Base-by-base conservation (phyloP, 768 basidiomycete species). In the Suillus ampliporus region DNA sequence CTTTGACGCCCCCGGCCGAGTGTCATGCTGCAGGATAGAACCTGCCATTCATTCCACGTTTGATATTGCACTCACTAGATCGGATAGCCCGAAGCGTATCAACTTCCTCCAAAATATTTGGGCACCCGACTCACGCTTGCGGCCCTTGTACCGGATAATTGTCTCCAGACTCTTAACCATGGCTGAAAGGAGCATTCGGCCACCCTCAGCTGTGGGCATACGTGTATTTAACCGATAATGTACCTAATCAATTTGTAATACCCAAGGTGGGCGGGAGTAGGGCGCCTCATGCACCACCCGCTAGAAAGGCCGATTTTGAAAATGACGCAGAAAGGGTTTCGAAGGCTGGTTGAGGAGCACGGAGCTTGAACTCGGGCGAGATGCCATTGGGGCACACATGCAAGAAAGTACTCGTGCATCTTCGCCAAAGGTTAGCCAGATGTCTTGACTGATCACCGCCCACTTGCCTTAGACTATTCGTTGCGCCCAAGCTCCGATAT, bases 401-500 rank as follows among this genome's bases (percentile, higher is more conserved):
- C 37, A 38, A 23, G 5, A 26, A 56, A 26, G 54, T 2, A 41
- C 38, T 26, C 23, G 17, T 17, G 15, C 54, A 40, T 37, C 48
- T 26, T 40, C 35, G 21, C 11, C n/a, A 56, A 56, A 54, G 28
- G 23, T 19, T 50, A 41, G 31, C 46, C 15, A 51, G 4, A 2
- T 57, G 11, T 57, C n/a, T 37, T 47, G n/a, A 38, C 26, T 13
- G 56, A 19, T 19, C 10, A 17, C 35, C 17, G 21, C 9, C n/a
- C 8, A 26, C 23, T 19, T 17, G 19, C 43, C 57, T 58, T 56
- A 11, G 11, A 19, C 19, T 41, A 14, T 26, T 13, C 38, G 8
- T 41, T 10, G 38, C 19, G 26, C 38, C 23, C 54, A 63, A 84
- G 64, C 58, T 80, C 80, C 17, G 84, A 83, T 51, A 88, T 77